Evolutionary conservation across 371 early-diverging fungal species (phyloP), one percentile per base, ranked within the genome.

Genomic region (Enteropsectra breve): DNA sequence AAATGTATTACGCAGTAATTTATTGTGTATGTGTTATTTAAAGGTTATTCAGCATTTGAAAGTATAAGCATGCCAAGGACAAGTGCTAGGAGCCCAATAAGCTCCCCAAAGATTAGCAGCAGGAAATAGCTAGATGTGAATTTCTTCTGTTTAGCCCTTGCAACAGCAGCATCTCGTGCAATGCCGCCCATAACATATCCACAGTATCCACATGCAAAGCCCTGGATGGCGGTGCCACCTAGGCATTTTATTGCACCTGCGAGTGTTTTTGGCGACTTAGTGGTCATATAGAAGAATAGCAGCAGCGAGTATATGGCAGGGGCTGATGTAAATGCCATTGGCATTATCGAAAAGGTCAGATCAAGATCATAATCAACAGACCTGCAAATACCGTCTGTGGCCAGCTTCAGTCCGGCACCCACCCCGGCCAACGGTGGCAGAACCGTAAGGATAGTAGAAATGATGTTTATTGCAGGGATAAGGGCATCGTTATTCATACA

Each of bases 41-140:
- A n/a, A n/a, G n/a, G n/a, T 45, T 63, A 59, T 15, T 59, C 21
- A 8, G 63, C 47, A 23, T n/a, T 48, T 15, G 63, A 63, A 26
- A 63, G 32, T 21, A 78, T 54, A 6, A 76, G 55, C 63, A 78
- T 63, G 24, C 72, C 76, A 55, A 73, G 50, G 6, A 80, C 68
- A 21, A 80, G 38, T 40, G 66, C 60, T 24, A 80, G 71, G 11
- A 80, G 53, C 0, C 72, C 80, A 23, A 76, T 62, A 34, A 80
- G 62, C 64, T 80, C 80, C 40, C 73, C 78, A 64, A 80, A 80
- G 11, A 80, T 71, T 34, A 80, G 29, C 1, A 78, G 29, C n/a
- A 80, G 29, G 37, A 76, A 74, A 54, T 78, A 78, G 0, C 61
- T 58, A 2, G 62, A 60, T 34, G 63, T 59, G 53, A 80, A 80